Evolutionary conservation across 2,329 filamentous ascomycete species (phyloP).

Genomic region (Colletotrichum echinochloae): DNA sequence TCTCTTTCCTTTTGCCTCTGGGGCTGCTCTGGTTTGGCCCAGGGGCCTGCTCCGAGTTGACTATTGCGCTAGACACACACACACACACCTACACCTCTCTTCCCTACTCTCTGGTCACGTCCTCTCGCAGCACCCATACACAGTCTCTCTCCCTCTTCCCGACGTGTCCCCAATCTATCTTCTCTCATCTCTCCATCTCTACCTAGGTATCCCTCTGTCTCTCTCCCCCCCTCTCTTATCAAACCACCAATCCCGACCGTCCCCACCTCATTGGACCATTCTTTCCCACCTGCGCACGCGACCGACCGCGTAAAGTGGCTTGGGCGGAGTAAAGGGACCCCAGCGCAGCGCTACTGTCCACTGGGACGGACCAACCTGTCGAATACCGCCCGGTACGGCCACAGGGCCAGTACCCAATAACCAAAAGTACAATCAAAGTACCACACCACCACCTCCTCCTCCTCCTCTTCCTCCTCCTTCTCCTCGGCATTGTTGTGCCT

Average conservation of each 20-base stretch:
- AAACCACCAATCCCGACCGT: not conserved
- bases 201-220: not conserved
- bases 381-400: too few relatives aligned
- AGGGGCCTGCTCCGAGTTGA: not conserved
- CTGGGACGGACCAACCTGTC: slow-evolving; percentile 21
- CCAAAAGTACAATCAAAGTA: too few relatives aligned
- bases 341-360: slow-evolving; percentile 37
- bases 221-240: slow-evolving; percentile 21
- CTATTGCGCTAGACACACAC: not conserved
- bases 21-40: not conserved
- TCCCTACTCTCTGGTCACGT: too few relatives aligned
- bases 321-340: slow-evolving; percentile 38
- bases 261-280: slow-evolving; percentile 21
- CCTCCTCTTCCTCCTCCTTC: not conserved
- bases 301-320: slow-evolving; percentile 41
- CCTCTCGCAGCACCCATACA: too few relatives aligned
- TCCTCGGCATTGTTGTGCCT: slow-evolving; percentile 33
- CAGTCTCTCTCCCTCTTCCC: not conserved
- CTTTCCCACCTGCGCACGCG: slow-evolving; percentile 34
- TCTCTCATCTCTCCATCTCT: not conserved
- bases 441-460: not conserved
- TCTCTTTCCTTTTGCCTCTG: not conserved
- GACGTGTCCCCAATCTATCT: not conserved
- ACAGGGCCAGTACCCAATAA: slow-evolving; percentile 18
- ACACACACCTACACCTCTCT: too few relatives aligned